Evolutionary conservation across 306 rosid genomes (phyloP), one percentile per base, ranked within the genome.

Genomic region (Cucurbita ficifolia): DNA sequence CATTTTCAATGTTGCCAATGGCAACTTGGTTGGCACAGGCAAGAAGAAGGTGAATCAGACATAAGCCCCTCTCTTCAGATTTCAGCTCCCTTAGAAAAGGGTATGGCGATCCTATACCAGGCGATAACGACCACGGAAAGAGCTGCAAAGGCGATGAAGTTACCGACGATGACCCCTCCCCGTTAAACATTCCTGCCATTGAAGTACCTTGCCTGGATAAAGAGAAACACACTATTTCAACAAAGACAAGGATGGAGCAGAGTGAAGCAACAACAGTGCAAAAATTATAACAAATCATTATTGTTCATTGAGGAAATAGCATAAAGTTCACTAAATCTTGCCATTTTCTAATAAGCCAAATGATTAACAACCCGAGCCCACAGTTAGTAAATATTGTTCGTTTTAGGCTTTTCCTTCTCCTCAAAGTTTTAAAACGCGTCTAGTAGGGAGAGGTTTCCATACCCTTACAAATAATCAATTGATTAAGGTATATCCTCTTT

Each of bases 11-110:
- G 82, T 82, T 82, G 24, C 96, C 90, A 0, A 86, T 69, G n/a
- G 97, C 92, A 3, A 91, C 93, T 64, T 82, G 89, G 80, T 79
- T 76, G 3, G 97, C 91, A 77, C 95, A 89, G 6, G 85, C 85
- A 45, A 68, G 56, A 10, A 91, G 92, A 69, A 91, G 89, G 13
- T 70, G 52, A 76, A 90, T 75, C 53, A 91, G 85, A 53, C 78
- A 84, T 36, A 81, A 45, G 57, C 89, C 87, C 54, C 90, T 77
- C 43, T 81, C 81, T 56, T 89, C 97, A 53, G 83, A 81, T 60
- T 81, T 83, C 21, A 80, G 81, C 70, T 85, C 90, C 68, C 83
- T 76, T 13, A 83, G 56, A 88, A 91, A 84, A 40, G 86, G 83
- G 69, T 75, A 78, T 21, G 92, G 94, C 14, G 96, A 88, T 43